Evolutionary conservation across 306 rosid genomes (phyloP).

Genomic region (Coriaria nepalensis): DNA sequence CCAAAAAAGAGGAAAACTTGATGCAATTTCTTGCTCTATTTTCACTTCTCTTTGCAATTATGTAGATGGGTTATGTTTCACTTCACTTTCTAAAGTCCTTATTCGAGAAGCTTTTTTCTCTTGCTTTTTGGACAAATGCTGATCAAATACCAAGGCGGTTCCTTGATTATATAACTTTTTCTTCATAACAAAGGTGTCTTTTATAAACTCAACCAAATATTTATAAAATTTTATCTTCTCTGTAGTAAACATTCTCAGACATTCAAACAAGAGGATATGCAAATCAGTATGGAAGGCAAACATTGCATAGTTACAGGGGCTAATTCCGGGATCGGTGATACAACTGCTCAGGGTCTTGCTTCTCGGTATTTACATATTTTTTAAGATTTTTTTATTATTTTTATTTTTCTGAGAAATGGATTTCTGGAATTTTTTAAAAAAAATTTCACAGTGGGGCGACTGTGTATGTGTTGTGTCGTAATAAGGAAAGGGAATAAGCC

Average conservation of each 20-base stretch:
- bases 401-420: background rate
- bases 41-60: background rate
- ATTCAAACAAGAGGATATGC: conserved; percentile 60
- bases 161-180: background rate
- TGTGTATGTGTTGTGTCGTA: conserved; percentile 77
- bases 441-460: conserved; percentile 61
- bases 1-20: background rate
- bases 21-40: background rate
- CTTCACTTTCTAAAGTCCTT: too few species aligned
- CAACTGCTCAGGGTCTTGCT: conserved; percentile 84
- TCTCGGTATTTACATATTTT: conserved; percentile 37
- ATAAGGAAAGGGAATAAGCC: conserved; percentile 77
- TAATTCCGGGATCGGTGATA: conserved; percentile 85
- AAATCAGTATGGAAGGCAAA: conserved; percentile 46
- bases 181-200: background rate
- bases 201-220: background rate
- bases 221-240: background rate
- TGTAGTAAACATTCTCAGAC: conserved; percentile 64
- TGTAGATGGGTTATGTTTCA: too few species aligned
- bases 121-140: too few species aligned
- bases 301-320: conserved; percentile 93
- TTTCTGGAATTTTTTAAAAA: background rate
- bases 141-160: background rate
- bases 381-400: conserved; percentile 2
- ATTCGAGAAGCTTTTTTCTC: too few species aligned